phyloP scores from a whole-genome alignment of 2,329 filamentous ascomycete genomes.

The Trichothecium roseum region DNA sequence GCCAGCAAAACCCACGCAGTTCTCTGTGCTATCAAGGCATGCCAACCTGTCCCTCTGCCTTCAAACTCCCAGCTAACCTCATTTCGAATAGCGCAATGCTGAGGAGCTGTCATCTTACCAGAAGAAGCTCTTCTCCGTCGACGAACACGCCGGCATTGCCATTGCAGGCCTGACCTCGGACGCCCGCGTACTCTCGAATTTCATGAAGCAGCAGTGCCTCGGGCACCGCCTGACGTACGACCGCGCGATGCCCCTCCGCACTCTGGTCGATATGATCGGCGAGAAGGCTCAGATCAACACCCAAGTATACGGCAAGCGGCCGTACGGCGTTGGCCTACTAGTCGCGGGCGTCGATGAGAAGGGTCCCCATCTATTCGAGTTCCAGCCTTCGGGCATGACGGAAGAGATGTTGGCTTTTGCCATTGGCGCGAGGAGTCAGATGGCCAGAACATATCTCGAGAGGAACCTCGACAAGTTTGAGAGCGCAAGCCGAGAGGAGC shows the following conservation, averaged over 20 bases:
- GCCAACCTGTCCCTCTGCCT: slow-evolving; percentile 8
- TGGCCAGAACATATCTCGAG: slow-evolving; percentile 95
- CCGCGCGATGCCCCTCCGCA: slow-evolving; percentile 81
- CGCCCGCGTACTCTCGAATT: slow-evolving; percentile 98
- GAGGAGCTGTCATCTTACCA: slow-evolving; percentile 99
- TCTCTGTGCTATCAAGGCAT: slow-evolving; percentile 89
- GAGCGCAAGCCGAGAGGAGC: slow-evolving; percentile 65
- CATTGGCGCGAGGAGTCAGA: slow-evolving; percentile 92
- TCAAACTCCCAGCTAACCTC: not conserved
- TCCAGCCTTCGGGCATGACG: slow-evolving; percentile 91
- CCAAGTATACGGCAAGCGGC: slow-evolving; percentile 91
- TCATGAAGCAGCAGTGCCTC: slow-evolving; percentile 99
- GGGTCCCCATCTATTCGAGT: slow-evolving; percentile 94
- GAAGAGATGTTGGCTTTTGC: slow-evolving; percentile 96
- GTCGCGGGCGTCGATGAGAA: slow-evolving; percentile 90
- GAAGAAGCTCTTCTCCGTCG: slow-evolving; percentile 96
- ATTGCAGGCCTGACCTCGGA: slow-evolving; percentile 96
- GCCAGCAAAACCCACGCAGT: slow-evolving; percentile 98
- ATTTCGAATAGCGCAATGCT: slow-evolving; percentile 67
- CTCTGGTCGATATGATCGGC: slow-evolving; percentile 83
- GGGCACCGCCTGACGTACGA: slow-evolving; percentile 92
- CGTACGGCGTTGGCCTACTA: slow-evolving; percentile 88
- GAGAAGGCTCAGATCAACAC: slow-evolving; percentile 97
- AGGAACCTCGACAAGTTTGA: slow-evolving; percentile 79
- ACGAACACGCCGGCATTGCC: slow-evolving; percentile 89